Evolutionary conservation across 2,329 filamentous ascomycete genomes (phyloP), one percentile per base, ranked within the genome.

Genomic region (Colletotrichum tofieldiae): DNA sequence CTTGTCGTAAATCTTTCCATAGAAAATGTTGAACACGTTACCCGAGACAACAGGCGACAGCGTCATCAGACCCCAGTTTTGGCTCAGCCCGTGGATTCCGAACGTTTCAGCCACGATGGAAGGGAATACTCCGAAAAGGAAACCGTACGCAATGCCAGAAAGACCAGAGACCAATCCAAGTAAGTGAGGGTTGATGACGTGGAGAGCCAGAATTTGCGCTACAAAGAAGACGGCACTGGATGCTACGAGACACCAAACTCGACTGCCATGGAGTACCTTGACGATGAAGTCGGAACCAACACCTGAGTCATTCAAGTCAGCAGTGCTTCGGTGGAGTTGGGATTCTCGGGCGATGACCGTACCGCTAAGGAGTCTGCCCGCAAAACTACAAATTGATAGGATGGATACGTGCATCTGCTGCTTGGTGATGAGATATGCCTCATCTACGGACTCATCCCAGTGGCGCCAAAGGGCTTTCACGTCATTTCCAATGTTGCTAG

Each of bases 21-120:
- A 99, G 70, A 96, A 91, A 1, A 98, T 84, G 79, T 98, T 99
- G 87, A 97, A 98, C 29, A 98, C 82, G 77, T 98, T 97, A 61
- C 94, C 95, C 11, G 92, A 95, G 37, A 98, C 82, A 3, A 98
- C 94, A 0, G 96, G 95, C 3, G 94, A 93, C 59, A 98, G 86
- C 0, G 94, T 98, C 91, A 99, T 97, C 77, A 93, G 93, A 18
- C 96, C 96, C 96, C 96, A 99, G 79, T 98, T 99, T 79, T 98
- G 94, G 67, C 93, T 95, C 58, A 99, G 86, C 1, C 95, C 96
- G 73, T 92, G 89, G 35, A 98, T 93, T 9, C 96, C 96, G 80
- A 99, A 99, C 0, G 93, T 92, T 80, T 98, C 95, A 8, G 95
- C 94, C 12, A 94, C 90, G 23, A 98, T 91, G 16, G 95, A 95